Conservation (phyloP, 1,284 basidiomycete species). For the Cutaneotrichosporon daszewskae region DNA sequence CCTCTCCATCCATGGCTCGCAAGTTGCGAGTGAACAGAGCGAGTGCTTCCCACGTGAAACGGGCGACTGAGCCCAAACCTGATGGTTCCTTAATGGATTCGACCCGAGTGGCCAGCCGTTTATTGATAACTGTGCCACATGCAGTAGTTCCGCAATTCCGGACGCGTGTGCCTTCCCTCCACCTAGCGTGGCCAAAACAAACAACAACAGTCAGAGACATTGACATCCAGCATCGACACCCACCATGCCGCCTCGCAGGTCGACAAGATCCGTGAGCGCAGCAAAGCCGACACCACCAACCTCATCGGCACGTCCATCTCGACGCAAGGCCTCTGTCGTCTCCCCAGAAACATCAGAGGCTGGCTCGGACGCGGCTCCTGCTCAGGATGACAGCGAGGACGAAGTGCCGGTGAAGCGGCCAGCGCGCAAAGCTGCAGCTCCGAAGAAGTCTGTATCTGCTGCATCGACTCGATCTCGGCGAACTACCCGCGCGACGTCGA, state of each 20-base stretch:
- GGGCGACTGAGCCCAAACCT: no score
- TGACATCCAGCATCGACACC: background rate
- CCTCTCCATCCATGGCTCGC: no score
- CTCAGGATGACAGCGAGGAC: background rate
- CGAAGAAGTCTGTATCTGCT: background rate
- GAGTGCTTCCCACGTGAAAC: no score
- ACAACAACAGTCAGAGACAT: slow-evolving; percentile 1
- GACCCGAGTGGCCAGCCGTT: no score
- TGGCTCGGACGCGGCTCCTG: background rate
- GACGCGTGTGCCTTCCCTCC: slow-evolving; percentile 9
- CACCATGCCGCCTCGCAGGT: slow-evolving; percentile 15
- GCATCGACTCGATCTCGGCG: background rate
- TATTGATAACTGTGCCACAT: no score
- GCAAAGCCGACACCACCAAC: background rate
- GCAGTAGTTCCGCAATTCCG: background rate
- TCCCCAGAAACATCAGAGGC: background rate
- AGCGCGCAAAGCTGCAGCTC: background rate
- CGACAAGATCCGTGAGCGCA: slow-evolving; percentile 4
- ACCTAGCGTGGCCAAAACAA: background rate
- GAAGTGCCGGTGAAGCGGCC: background rate
- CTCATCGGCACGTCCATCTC: background rate
- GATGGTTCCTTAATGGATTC: no score
- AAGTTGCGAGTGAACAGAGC: no score
- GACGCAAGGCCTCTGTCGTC: background rate
- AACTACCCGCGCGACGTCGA: slow-evolving; percentile 1